Percentiles rank a stretch among this genome's conserved stretches.
These are phyloP conservation scores for Biancaea sappan DNA, from an alignment of 306 rosid genomes.

Conservation along the genomic window DNA sequence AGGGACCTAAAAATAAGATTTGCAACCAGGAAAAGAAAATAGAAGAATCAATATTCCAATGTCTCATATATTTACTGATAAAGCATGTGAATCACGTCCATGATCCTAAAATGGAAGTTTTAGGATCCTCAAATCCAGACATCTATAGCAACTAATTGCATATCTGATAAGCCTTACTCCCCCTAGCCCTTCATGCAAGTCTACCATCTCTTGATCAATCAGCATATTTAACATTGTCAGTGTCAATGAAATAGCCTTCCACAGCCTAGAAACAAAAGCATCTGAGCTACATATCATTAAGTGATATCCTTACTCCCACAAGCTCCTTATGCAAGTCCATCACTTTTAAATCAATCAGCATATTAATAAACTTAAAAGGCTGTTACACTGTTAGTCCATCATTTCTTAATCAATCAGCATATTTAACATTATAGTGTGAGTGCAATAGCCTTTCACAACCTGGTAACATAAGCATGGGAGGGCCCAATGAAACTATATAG, in stretches of 20 bases:
- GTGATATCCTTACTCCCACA: background rate
- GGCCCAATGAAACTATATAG: too few relatives aligned
- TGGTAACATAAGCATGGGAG: too few relatives aligned
- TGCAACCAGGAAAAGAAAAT: too few relatives aligned
- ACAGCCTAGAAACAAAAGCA: background rate
- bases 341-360: too few relatives aligned
- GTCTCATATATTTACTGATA: background rate
- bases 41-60: too few relatives aligned
- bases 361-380: too few relatives aligned
- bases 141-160: slow-evolving; percentile 2
- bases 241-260: background rate
- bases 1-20: too few relatives aligned
- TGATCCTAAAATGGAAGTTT: slow-evolving; percentile 12
- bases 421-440: too few relatives aligned
- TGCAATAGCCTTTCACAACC: too few relatives aligned
- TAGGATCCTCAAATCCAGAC: background rate
- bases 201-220: background rate
- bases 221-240: background rate
- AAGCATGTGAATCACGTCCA: background rate
- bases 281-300: background rate
- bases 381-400: too few relatives aligned
- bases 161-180: background rate
- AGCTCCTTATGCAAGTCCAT: background rate
- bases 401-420: slow-evolving; percentile 13
- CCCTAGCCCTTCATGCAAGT: background rate